phyloP scores from a whole-genome alignment of 164 flowering plant species.

The Stephania yunnanensis region DNA sequence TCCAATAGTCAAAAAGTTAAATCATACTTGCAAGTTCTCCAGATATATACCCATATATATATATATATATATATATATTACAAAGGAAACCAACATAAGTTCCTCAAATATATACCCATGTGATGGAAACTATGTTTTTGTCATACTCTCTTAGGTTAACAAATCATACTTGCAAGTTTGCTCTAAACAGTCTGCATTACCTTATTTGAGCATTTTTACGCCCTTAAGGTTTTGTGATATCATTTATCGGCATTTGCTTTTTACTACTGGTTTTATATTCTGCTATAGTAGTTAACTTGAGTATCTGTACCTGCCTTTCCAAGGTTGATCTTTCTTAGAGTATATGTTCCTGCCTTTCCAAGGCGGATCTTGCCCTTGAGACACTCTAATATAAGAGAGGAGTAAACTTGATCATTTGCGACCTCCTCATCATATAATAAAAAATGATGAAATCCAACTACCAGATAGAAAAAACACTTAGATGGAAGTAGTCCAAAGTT shows the following conservation, averaged over 20 bases:
- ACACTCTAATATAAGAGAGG: neutral
- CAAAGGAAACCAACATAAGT: too few relatives aligned
- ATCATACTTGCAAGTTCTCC: too few relatives aligned
- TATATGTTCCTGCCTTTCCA: neutral
- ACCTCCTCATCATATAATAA: neutral
- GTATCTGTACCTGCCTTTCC: neutral
- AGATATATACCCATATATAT: too few relatives aligned
- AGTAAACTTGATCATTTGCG: neutral
- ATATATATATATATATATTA: too few relatives aligned
- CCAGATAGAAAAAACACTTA: neutral
- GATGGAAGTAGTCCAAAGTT: too few relatives aligned
- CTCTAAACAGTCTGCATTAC: neutral
- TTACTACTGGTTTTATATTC: neutral
- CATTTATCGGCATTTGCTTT: neutral
- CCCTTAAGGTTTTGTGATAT: neutral
- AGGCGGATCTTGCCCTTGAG: neutral
- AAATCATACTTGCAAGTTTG: neutral
- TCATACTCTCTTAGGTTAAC: neutral
- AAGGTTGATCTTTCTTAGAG: neutral
- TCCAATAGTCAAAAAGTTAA: too few relatives aligned
- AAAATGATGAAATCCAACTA: neutral
- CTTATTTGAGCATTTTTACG: neutral
- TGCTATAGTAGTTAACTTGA: neutral
- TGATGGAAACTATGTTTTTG: too few relatives aligned
- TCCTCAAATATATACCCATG: too few relatives aligned